Base-by-base conservation (phyloP, 306 rosid species). In the Lathyrus oleraceus region DNA sequence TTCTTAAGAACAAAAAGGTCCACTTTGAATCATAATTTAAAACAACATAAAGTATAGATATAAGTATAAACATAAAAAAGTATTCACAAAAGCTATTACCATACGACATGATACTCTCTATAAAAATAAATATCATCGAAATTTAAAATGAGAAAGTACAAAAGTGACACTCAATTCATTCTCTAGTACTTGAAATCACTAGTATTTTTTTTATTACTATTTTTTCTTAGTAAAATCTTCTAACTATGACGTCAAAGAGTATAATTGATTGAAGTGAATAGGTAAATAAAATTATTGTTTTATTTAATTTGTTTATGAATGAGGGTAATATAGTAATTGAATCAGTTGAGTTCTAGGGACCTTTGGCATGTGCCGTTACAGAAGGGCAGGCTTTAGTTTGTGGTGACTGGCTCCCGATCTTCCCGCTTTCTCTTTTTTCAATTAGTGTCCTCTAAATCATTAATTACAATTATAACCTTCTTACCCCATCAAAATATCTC, bases 281-380 rank as follows among this genome's bases (percentile, higher is more conserved):
- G n/a, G n/a, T n/a, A n/a, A n/a, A n/a, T n/a, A n/a, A n/a, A n/a
- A n/a, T n/a, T n/a, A n/a, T n/a, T n/a, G n/a, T n/a, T n/a, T n/a
- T 32, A 32, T 32, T 32, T 1, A 35, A 35, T 35, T 6, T 35
- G 7, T 35, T 7, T 35, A 35, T 35, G 39, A 32, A 35, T 1
- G 3, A 9, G 93, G 96, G 78, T 69, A 75, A 20, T 6, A 54
- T 66, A 14, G 84, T 84, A 69, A 84, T 54, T 49, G 4, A 16
- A 21, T 42, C 12, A 4, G 67, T 54, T 64, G 75, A 79, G 80
- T 76, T 79, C 81, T 83, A 36, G 88, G 87, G 88, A 81, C 76
- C 74, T 80, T 80, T 84, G 82, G 39, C 95, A 89, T 89, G 97
- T 87, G 89, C 83, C 85, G 74, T 86, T 74, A 81, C 88, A 84